phyloP scores from a whole-genome alignment of 1,284 basidiomycete species.

The Leccinum glutinopallens region DNA sequence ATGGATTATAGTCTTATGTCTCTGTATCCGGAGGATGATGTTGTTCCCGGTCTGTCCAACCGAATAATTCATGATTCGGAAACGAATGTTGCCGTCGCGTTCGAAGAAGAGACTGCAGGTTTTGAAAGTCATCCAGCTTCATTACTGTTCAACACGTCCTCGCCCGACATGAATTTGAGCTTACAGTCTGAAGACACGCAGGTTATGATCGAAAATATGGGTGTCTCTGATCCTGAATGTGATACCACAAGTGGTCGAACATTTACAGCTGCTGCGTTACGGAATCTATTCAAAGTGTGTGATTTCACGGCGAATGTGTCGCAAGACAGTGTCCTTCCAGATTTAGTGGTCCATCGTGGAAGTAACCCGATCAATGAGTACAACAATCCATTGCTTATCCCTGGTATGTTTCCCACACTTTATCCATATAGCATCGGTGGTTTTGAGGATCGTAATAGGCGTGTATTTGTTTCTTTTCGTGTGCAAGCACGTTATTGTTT shows the following conservation, averaged over 20 bases:
- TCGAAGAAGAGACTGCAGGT: too few species aligned
- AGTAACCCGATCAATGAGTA: not conserved
- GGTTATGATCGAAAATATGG: not conserved
- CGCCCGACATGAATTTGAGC: too few species aligned
- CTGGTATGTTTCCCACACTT: not conserved
- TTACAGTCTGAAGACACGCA: not conserved
- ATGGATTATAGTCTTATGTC: not conserved
- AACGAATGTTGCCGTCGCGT: too few species aligned
- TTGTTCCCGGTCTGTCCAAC: not conserved
- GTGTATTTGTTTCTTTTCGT: not conserved
- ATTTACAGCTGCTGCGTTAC: not conserved
- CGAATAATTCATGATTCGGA: too few species aligned
- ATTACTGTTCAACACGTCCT: too few species aligned
- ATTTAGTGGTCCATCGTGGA: not conserved
- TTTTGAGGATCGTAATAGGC: not conserved
- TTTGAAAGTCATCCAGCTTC: too few species aligned
- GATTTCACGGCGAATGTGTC: not conserved
- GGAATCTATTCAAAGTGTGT: not conserved
- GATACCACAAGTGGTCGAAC: not conserved
- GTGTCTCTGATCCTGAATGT: not conserved
- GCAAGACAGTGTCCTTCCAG: not conserved
- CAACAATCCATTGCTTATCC: not conserved
- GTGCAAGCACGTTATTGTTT: not conserved
- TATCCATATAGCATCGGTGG: not conserved
- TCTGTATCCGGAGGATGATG: not conserved